These are phyloP conservation scores for Aureobasidium sp. DNA, from an alignment of 2,329 filamentous ascomycete genomes.

Conservation along the genomic window DNA sequence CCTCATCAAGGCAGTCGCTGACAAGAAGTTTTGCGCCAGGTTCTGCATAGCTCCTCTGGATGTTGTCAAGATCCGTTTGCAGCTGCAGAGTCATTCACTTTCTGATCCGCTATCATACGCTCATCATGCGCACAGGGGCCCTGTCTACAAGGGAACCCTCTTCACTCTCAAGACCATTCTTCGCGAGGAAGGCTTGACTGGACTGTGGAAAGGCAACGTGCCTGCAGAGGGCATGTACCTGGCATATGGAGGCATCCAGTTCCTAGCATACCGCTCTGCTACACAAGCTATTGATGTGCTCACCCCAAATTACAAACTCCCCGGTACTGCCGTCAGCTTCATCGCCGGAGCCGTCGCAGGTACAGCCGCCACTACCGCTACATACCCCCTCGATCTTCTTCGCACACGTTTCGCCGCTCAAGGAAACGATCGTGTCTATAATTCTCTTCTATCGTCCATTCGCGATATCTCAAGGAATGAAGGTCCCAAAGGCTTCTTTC, in stretches of 20 bases:
- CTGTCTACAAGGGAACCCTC: conserved; percentile 65
- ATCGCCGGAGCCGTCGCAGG: conserved; percentile 76
- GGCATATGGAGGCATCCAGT: conserved; percentile 82
- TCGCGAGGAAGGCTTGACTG: conserved; percentile 70
- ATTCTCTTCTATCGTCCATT: conserved; percentile 61
- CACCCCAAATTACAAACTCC: conserved; percentile 43
- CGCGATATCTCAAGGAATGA: conserved; percentile 67
- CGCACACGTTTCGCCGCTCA: conserved; percentile 96
- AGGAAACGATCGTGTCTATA: conserved; percentile 72
- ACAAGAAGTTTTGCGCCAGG: conserved; percentile 36
- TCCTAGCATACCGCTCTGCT: conserved; percentile 74
- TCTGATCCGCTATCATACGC: conserved; percentile 61
- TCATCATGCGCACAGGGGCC: conserved; percentile 29
- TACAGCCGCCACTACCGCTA: conserved; percentile 69
- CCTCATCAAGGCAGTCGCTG: background rate
- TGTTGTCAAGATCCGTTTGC: conserved; percentile 95
- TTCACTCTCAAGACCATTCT: conserved; percentile 64
- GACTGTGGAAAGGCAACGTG: conserved; percentile 96
- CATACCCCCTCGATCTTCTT: conserved; percentile 89
- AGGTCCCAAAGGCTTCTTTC: conserved; percentile 75
- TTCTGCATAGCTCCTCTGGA: conserved; percentile 94
- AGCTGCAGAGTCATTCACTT: conserved; percentile 81
- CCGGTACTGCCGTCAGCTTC: conserved; percentile 68
- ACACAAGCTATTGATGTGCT: conserved; percentile 58
- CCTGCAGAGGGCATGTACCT: conserved; percentile 93